Percentiles rank a stretch among this genome's conserved stretches.
Evolutionary conservation across 768 basidiomycete genomes (phyloP).

Genomic region (Tylopilus vinaceipallidus): DNA sequence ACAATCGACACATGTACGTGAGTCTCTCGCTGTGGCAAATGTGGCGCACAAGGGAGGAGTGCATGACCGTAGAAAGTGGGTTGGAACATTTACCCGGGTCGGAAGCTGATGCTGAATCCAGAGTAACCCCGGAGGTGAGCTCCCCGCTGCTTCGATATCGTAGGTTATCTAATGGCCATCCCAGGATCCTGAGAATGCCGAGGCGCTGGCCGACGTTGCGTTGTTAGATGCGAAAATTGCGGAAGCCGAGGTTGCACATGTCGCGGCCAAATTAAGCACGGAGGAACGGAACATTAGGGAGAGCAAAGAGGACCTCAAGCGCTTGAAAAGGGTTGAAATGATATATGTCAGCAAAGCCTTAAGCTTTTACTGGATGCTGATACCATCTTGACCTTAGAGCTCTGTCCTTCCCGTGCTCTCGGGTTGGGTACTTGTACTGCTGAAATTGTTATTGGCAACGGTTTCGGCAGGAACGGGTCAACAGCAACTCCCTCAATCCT

Average conservation of each 20-base stretch:
- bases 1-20: conserved; percentile 86
- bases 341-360: conserved; percentile 72
- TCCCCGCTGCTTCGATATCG: background rate
- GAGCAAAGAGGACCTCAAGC: conserved; percentile 76
- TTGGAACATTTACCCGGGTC: conserved; percentile 75
- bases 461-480: conserved; percentile 74
- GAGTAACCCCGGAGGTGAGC: conserved; percentile 42
- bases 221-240: conserved; percentile 70
- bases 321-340: conserved; percentile 85
- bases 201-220: conserved; percentile 71
- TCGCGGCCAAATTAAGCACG: conserved; percentile 45
- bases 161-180: conserved; percentile 1
- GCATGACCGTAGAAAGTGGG: conserved; percentile 91
- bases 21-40: conserved; percentile 88
- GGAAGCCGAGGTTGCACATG: conserved; percentile 55
- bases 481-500: conserved; percentile 59
- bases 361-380: background rate
- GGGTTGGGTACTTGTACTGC: conserved; percentile 87
- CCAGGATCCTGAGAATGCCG: conserved; percentile 59
- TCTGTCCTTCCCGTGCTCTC: conserved; percentile 80
- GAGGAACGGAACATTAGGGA: conserved; percentile 66
- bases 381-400: conserved; percentile 47
- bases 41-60: conserved; percentile 95
- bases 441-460: conserved; percentile 90
- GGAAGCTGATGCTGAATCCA: conserved; percentile 54